These are phyloP conservation scores for Hippophae gyantsensis DNA, from an alignment of 306 rosid species.

Conservation along the genomic window DNA sequence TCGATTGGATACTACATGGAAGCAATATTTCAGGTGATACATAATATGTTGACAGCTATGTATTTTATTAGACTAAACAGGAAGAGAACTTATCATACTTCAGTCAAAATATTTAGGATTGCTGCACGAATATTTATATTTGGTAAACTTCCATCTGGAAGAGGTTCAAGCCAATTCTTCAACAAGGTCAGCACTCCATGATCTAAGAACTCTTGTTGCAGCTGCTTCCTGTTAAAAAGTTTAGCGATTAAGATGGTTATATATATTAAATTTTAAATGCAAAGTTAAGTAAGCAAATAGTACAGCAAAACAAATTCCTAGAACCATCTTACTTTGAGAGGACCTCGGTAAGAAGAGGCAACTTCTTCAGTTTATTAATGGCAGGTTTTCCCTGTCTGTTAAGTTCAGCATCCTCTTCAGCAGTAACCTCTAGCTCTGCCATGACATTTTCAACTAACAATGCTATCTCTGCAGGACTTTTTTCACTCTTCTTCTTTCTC, in stretches of 20 bases:
- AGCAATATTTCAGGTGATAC: slow-evolving; percentile 19
- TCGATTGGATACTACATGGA: slow-evolving; percentile 77
- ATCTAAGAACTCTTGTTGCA: slow-evolving; percentile 82
- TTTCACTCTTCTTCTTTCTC: slow-evolving; percentile 78
- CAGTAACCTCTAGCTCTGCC: slow-evolving; percentile 97
- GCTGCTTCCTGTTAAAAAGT: slow-evolving; percentile 61
- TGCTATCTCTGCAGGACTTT: slow-evolving; percentile 88
- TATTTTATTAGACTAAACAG: slow-evolving; percentile 6
- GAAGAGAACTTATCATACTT: slow-evolving; percentile 36
- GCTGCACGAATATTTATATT: slow-evolving; percentile 78
- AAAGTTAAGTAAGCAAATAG: neutral
- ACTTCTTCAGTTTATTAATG: slow-evolving; percentile 74
- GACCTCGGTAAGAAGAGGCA: slow-evolving; percentile 78
- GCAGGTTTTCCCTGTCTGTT: slow-evolving; percentile 84
- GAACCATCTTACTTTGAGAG: slow-evolving; percentile 67
- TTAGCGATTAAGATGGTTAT: neutral
- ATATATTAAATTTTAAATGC: slow-evolving; percentile 1
- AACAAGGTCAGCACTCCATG: slow-evolving; percentile 76
- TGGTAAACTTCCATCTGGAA: slow-evolving; percentile 92
- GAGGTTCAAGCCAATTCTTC: slow-evolving; percentile 96
- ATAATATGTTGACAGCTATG: slow-evolving; percentile 9
- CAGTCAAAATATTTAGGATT: slow-evolving; percentile 75
- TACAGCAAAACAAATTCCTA: neutral
- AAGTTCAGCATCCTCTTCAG: slow-evolving; percentile 90
- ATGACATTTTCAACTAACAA: slow-evolving; percentile 83